Evolutionary conservation across 2,329 filamentous ascomycete genomes (phyloP).

Genomic region (Lasiodiplodia hormozganensis): DNA sequence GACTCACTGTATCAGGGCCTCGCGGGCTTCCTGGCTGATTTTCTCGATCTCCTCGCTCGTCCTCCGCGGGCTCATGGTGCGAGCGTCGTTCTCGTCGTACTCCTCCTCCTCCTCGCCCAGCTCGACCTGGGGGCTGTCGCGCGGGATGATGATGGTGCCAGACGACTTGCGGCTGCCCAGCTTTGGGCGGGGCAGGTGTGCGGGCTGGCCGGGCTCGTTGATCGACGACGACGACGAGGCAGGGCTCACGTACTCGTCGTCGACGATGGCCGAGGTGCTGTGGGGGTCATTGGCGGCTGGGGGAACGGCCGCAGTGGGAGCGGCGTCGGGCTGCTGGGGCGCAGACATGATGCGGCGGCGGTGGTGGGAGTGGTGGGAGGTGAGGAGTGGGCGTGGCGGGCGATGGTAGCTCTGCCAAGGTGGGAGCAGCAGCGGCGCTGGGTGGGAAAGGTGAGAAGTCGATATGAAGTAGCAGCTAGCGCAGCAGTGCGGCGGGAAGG

Average conservation of each 20-base stretch:
- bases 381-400: background rate
- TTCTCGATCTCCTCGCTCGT: conserved; percentile 91
- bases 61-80: conserved; percentile 91
- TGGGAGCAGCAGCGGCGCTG: background rate
- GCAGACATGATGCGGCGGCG: conserved; percentile 27
- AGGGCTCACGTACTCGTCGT: conserved; percentile 30
- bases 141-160: conserved; percentile 81
- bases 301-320: conserved; percentile 23
- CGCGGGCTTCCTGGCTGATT: conserved; percentile 80
- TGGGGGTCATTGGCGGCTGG: conserved; percentile 25
- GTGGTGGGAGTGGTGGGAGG: background rate
- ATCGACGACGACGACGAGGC: conserved; percentile 29
- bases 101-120: conserved; percentile 75
- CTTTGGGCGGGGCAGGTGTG: conserved; percentile 61
- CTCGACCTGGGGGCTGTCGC: conserved; percentile 76
- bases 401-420: conserved; percentile 28
- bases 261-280: conserved; percentile 28
- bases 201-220: conserved; percentile 28
- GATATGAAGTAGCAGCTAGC: conserved; percentile 27
- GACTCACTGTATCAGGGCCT: conserved; percentile 66
- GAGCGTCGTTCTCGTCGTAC: conserved; percentile 85
- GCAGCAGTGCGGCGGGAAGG: conserved; percentile 22
- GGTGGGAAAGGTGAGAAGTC: conserved; percentile 25
- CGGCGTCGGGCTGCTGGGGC: conserved; percentile 24
- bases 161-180: conserved; percentile 78